Percentiles rank a stretch among this genome's conserved stretches.
These are phyloP conservation scores for Hyaloperonospora arabidopsidis DNA, from an alignment of 352 stramenopile genomes.

Conservation along the genomic window DNA sequence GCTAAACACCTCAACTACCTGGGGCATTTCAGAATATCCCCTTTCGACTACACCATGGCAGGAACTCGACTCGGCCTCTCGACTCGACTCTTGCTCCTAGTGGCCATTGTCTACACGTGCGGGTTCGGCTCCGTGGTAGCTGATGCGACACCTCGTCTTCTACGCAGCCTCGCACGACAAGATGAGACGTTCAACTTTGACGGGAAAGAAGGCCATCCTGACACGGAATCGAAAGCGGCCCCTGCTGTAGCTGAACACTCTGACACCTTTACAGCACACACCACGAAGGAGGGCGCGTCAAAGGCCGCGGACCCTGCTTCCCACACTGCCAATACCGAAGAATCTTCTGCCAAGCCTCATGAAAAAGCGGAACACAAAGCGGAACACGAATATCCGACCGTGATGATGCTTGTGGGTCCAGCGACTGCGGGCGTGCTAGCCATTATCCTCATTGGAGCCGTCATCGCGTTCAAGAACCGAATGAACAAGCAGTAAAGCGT, in stretches of 20 bases:
- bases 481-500: constrained; percentile 9
- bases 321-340: constrained; percentile 10
- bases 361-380: no score
- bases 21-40: not conserved
- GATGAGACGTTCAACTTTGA: constrained; percentile 1
- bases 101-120: constrained; percentile 15
- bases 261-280: not conserved
- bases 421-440: constrained; percentile 37
- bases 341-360: constrained; percentile 8
- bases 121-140: constrained; percentile 8
- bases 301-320: constrained; percentile 3
- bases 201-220: not conserved
- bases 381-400: constrained; percentile 17
- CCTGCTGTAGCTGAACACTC: not conserved
- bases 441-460: constrained; percentile 48
- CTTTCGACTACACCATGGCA: constrained; percentile 11
- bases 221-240: no score
- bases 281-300: not conserved
- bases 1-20: not conserved
- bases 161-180: constrained; percentile 11
- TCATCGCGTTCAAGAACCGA: constrained; percentile 49
- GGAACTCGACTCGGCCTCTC: constrained; percentile 3
- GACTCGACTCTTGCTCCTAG: constrained; percentile 14
- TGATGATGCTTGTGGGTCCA: constrained; percentile 37
- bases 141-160: constrained; percentile 8